These are phyloP conservation scores for Chenopodium suecicum DNA, from an alignment of 148 eudicot genomes.

Conservation along the genomic window DNA sequence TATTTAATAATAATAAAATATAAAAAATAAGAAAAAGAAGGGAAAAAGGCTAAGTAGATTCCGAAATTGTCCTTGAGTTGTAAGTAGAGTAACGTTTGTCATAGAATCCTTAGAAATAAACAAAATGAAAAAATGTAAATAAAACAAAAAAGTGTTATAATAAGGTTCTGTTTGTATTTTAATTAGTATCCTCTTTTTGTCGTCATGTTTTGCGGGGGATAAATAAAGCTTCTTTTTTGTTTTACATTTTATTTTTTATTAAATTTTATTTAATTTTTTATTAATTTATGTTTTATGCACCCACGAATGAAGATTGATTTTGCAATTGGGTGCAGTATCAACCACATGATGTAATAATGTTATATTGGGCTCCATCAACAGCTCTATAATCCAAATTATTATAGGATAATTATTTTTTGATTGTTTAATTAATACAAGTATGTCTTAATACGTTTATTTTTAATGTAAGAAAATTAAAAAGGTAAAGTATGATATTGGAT, in stretches of 20 bases:
- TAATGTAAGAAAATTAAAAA: too few species aligned
- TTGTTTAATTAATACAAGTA: too few species aligned
- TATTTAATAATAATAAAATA: background rate
- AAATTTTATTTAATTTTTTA: too few species aligned
- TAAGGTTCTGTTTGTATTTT: slow-evolving; percentile 22
- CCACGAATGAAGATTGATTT: background rate
- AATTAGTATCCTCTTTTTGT: slow-evolving; percentile 20
- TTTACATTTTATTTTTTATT: too few species aligned
- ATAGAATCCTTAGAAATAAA: slow-evolving; percentile 46
- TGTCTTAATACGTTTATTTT: too few species aligned
- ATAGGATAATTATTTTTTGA: background rate
- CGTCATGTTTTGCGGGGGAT: slow-evolving; percentile 21
- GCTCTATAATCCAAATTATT: background rate
- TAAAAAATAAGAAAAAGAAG: background rate
- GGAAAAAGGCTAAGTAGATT: slow-evolving; percentile 24
- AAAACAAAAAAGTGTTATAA: background rate
- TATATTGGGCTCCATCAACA: background rate
- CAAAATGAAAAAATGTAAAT: background rate
- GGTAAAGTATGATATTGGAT: too few species aligned
- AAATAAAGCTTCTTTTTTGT: background rate
- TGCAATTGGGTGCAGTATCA: background rate
- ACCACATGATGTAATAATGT: background rate
- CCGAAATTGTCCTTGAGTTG: slow-evolving; percentile 62
- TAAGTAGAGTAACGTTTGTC: slow-evolving; percentile 66
- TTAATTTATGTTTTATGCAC: background rate